A percentile compares a stretch with the other conserved stretches of the same genome.
Evolutionary conservation across 2,329 filamentous ascomycete species (phyloP).

Genomic region (Sclerotinia glacialis): DNA sequence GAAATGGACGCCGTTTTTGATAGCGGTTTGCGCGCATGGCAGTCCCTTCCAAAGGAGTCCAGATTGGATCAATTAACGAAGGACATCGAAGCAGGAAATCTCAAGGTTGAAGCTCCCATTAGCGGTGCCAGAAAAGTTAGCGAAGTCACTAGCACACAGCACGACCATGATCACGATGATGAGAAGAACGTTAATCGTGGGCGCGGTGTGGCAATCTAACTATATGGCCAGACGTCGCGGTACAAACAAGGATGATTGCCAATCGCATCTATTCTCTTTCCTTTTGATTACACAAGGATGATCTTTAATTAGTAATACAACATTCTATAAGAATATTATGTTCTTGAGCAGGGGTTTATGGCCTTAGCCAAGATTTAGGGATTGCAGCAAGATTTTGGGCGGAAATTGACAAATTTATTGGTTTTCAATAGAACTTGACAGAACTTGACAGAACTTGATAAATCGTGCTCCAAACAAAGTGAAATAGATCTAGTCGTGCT

Average conservation of each 20-base stretch:
- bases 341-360: not conserved
- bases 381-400: not conserved
- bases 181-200: constrained; percentile 6
- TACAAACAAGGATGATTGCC: not conserved
- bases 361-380: constrained; percentile 1
- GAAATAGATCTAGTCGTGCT: not conserved
- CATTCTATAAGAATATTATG: not conserved
- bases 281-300: not conserved
- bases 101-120: constrained; percentile 32
- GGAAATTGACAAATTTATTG: constrained; percentile 1
- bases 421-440: not conserved
- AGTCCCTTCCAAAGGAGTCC: constrained; percentile 43
- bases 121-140: constrained; percentile 8
- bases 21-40: constrained; percentile 58
- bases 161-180: not conserved
- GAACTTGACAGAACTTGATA: too few species aligned
- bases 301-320: not conserved
- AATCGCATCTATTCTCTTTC: not conserved
- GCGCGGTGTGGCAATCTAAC: not conserved
- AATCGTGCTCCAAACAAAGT: not conserved
- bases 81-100: constrained; percentile 46
- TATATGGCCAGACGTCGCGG: not conserved
- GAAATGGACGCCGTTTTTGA: constrained; percentile 74
- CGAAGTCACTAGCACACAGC: not conserved
- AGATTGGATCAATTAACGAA: constrained; percentile 48